These are phyloP conservation scores for Colletotrichum eremochloae DNA, from an alignment of 2,329 filamentous ascomycete species.

Conservation along the genomic window DNA sequence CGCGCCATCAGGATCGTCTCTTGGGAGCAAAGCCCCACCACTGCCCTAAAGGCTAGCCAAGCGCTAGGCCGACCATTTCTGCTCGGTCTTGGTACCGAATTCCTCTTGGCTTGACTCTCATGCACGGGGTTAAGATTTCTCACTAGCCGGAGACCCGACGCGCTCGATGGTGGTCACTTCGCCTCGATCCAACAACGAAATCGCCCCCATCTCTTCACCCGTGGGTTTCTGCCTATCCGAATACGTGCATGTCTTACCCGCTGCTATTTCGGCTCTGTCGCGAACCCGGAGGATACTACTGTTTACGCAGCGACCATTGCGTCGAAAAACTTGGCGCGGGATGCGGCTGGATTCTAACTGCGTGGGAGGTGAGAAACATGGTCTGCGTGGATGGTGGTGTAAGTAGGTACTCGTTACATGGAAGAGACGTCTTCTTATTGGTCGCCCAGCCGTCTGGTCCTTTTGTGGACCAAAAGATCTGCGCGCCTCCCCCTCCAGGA, in stretches of 20 bases:
- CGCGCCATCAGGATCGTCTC: neutral
- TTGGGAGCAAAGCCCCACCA: neutral
- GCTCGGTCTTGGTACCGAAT: conserved; percentile 1
- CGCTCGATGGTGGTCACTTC: neutral
- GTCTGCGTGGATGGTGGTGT: neutral
- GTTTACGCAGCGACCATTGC: conserved; percentile 5
- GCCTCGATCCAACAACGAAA: neutral
- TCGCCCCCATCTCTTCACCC: neutral
- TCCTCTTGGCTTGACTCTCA: conserved; percentile 9
- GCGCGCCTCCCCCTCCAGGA: neutral
- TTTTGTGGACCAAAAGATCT: conserved; percentile 8
- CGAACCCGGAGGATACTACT: neutral
- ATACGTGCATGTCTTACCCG: neutral
- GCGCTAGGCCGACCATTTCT: conserved; percentile 9
- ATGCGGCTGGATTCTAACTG: conserved; percentile 12
- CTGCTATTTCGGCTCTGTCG: neutral
- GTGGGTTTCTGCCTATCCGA: neutral
- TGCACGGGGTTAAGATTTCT: neutral
- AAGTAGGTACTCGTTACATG: neutral
- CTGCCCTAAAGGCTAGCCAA: conserved; percentile 9
- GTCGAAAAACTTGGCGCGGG: conserved; percentile 1
- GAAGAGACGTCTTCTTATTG: neutral
- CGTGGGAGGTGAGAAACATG: conserved; percentile 3
- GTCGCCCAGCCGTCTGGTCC: neutral
- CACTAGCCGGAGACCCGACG: neutral